phyloP scores from a whole-genome alignment of 75 land plant species.

The Sequoiadendron giganteum region DNA sequence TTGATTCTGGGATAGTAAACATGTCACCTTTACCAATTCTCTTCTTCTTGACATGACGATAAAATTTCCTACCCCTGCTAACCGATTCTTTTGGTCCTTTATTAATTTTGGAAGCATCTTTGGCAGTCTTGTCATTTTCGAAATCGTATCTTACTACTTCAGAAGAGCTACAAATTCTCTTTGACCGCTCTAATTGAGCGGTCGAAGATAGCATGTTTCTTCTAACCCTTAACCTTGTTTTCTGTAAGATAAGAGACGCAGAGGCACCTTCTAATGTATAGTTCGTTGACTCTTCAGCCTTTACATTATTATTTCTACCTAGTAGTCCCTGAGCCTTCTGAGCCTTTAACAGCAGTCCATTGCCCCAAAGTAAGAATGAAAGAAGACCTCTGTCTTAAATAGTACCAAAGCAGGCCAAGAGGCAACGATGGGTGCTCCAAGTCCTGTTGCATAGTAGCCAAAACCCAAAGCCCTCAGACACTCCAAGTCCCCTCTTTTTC shows the following conservation, averaged over 20 bases:
- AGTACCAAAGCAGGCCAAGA: slow-evolving; percentile 55
- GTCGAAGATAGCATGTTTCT: background rate
- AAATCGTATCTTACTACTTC: background rate
- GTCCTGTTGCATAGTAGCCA: slow-evolving; percentile 34
- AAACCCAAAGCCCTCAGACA: slow-evolving; percentile 52
- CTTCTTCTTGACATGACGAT: background rate
- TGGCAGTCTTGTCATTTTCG: background rate
- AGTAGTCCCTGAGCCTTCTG: background rate
- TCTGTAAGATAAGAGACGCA: background rate
- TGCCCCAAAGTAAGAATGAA: slow-evolving; percentile 15
- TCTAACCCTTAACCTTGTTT: background rate
- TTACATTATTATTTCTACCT: background rate
- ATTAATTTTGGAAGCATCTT: background rate
- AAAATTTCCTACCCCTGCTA: background rate
- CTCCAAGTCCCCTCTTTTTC: slow-evolving; percentile 57
- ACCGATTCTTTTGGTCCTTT: background rate
- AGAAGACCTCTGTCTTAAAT: slow-evolving; percentile 17
- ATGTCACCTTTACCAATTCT: background rate
- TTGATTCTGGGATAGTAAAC: background rate
- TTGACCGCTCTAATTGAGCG: background rate
- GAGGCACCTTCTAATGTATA: background rate
- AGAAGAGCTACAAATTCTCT: background rate
- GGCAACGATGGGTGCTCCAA: slow-evolving; percentile 22
- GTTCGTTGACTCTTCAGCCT: background rate
- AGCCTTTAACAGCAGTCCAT: slow-evolving; percentile 25